Evolutionary conservation across 1,284 basidiomycete species (phyloP).

Genomic region (Sporisorium iseilematis-ciliati): DNA sequence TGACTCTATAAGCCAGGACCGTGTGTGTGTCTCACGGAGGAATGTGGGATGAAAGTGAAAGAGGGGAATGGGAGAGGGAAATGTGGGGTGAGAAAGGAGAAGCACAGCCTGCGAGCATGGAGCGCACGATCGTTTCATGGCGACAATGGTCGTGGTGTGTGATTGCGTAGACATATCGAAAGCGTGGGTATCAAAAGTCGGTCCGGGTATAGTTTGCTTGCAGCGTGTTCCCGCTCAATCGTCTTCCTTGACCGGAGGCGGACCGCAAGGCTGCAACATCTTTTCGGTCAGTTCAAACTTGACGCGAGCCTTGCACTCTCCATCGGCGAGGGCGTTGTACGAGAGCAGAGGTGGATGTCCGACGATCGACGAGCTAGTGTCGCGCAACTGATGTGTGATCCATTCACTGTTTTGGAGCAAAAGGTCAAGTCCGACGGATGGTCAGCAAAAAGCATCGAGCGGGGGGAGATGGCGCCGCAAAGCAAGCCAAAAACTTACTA

Average conservation of each 20-base stretch:
- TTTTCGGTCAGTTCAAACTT: conserved; percentile 83
- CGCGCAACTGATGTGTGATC: conserved; percentile 96
- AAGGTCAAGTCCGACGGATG: conserved; percentile 7
- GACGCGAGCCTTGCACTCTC: conserved; percentile 87
- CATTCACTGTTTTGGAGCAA: conserved; percentile 80
- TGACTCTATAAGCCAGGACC: conserved; percentile 62
- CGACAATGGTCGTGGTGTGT: background rate
- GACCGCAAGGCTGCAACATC: conserved; percentile 98
- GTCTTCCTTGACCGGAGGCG: conserved; percentile 92
- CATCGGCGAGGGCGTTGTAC: conserved; percentile 91
- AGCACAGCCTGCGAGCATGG: conserved; percentile 4
- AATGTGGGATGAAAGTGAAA: background rate
- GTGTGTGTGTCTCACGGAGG: conserved; percentile 19
- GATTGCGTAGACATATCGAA: conserved; percentile 22
- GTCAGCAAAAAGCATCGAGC: conserved; percentile 6
- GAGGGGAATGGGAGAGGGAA: background rate
- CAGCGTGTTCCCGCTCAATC: conserved; percentile 70
- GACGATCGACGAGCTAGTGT: conserved; percentile 90
- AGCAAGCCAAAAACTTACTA: conserved; percentile 51
- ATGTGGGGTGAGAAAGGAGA: background rate
- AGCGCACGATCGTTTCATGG: background rate
- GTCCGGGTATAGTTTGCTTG: conserved; percentile 22
- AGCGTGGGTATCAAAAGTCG: conserved; percentile 14
- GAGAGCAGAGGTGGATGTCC: conserved; percentile 88
- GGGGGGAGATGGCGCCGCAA: conserved; percentile 10